Evolutionary conservation across 768 basidiomycete genomes (phyloP).

Genomic region (Mycena alexandri): DNA sequence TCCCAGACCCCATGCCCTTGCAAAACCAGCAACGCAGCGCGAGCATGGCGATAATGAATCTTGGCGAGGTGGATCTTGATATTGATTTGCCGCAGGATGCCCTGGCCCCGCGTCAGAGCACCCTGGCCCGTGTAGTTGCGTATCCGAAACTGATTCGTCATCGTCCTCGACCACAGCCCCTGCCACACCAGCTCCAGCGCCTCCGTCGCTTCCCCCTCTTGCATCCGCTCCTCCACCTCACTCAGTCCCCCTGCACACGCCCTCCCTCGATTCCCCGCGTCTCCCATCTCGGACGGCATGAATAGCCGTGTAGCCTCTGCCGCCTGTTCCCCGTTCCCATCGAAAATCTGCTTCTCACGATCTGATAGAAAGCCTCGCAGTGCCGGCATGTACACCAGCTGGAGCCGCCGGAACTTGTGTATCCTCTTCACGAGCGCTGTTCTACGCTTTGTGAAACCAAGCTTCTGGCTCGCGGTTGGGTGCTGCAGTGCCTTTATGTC

Average conservation of each 20-base stretch:
- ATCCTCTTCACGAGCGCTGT: not conserved
- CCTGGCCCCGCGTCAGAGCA: slow-evolving; percentile 1
- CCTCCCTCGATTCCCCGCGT: not conserved
- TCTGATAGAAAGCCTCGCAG: not conserved
- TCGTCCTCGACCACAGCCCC: not conserved
- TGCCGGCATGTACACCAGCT: slow-evolving; percentile 10
- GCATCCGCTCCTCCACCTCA: slow-evolving; percentile 1
- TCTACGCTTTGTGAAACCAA: not conserved
- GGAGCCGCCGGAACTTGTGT: slow-evolving; percentile 9
- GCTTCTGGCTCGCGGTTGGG: not conserved
- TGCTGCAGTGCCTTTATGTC: not conserved
- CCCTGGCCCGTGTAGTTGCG: slow-evolving; percentile 8
- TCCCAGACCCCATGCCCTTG: slow-evolving; percentile 7
- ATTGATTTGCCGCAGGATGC: slow-evolving; percentile 2
- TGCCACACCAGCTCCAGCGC: not conserved
- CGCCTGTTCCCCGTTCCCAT: slow-evolving; percentile 2
- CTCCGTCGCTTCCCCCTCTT: slow-evolving; percentile 3
- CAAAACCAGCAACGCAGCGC: not conserved
- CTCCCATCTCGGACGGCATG: slow-evolving; percentile 10
- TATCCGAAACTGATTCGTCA: not conserved
- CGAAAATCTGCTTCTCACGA: not conserved
- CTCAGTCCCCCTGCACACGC: not conserved
- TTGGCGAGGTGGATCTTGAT: slow-evolving; percentile 11
- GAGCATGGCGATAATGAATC: not conserved
- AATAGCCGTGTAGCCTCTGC: slow-evolving; percentile 6